Percentiles rank a stretch among this genome's conserved stretches.
Conservation (phyloP, 805 yeast species). For the Blastobotrys chiropterorum region DNA sequence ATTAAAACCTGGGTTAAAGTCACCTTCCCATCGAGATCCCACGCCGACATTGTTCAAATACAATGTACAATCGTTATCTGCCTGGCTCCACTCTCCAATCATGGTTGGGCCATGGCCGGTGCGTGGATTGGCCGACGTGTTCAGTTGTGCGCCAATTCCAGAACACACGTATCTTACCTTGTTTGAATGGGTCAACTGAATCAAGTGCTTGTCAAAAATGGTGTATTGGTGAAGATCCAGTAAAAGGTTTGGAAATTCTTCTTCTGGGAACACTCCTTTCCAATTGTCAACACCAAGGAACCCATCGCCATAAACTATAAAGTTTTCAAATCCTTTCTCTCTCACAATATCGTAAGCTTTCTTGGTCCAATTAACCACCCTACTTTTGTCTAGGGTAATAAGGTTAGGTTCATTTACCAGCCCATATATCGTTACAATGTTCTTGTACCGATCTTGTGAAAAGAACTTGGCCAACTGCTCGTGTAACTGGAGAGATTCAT, state of each 20-base stretch:
- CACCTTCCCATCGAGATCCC: constrained; percentile 72
- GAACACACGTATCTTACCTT: constrained; percentile 33
- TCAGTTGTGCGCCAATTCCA: constrained; percentile 46
- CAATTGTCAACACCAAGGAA: constrained; percentile 56
- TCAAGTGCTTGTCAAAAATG: constrained; percentile 43
- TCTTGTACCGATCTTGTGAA: constrained; percentile 52
- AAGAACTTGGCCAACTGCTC: constrained; percentile 53
- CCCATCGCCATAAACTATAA: constrained; percentile 72
- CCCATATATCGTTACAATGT: constrained; percentile 73
- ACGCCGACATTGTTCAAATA: constrained; percentile 78
- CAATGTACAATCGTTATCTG: constrained; percentile 76
- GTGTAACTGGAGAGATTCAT: constrained; percentile 46
- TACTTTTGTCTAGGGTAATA: constrained; percentile 45
- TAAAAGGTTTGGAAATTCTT: constrained; percentile 53
- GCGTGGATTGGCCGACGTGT: constrained; percentile 49
- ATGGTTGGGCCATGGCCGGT: constrained; percentile 59
- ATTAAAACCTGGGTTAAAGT: constrained; percentile 32
- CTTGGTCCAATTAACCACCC: constrained; percentile 51
- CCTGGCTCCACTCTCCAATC: constrained; percentile 81
- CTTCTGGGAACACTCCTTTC: constrained; percentile 46
- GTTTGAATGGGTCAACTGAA: constrained; percentile 27
- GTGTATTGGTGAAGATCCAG: constrained; percentile 86
- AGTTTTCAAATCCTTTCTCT: constrained; percentile 43
- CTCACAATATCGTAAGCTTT: constrained; percentile 49
- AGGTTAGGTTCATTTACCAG: constrained; percentile 69